A percentile compares a stretch with the other conserved stretches of the same genome.
phyloP scores from a whole-genome alignment of 2,329 filamentous ascomycete species.

The Fusarium praegraminearum region DNA sequence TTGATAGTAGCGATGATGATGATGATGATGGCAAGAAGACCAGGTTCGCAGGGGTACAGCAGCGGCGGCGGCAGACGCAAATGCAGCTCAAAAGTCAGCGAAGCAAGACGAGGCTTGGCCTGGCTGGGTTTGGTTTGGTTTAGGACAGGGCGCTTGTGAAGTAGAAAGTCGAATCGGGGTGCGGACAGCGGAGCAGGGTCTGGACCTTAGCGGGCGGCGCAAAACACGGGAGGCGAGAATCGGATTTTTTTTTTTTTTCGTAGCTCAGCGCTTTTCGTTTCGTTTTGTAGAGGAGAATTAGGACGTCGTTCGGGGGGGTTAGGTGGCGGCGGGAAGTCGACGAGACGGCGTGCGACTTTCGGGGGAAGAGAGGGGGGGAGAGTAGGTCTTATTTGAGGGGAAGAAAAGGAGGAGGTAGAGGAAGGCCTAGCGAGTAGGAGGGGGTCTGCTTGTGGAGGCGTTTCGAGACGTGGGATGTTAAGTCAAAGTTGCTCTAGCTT shows the following conservation, averaged over 20 bases:
- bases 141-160: constrained; percentile 32
- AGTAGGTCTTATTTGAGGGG: constrained; percentile 37
- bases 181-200: constrained; percentile 40
- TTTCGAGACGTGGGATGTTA: constrained; percentile 36
- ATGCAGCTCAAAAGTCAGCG: constrained; percentile 38
- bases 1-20: neutral
- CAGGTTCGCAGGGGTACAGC: constrained; percentile 27
- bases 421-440: constrained; percentile 18
- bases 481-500: constrained; percentile 31
- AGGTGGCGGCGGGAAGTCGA: constrained; percentile 37
- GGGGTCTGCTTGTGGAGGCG: constrained; percentile 39
- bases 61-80: constrained; percentile 20
- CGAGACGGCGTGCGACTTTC: constrained; percentile 30
- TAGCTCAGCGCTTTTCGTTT: constrained; percentile 1
- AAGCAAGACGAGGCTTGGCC: constrained; percentile 41
- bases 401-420: constrained; percentile 31
- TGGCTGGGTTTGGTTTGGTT: constrained; percentile 24
- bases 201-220: constrained; percentile 42
- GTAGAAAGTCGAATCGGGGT: constrained; percentile 40
- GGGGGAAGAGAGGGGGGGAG: constrained; percentile 29
- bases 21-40: constrained; percentile 25
- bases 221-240: constrained; percentile 43
- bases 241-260: constrained; percentile 22
- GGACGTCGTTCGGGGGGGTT: constrained; percentile 27
- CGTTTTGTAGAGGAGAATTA: constrained; percentile 19